A percentile compares a stretch with the other conserved stretches of the same genome.
Evolutionary conservation across 306 rosid genomes (phyloP).

Genomic region (Arachis stenosperma): DNA sequence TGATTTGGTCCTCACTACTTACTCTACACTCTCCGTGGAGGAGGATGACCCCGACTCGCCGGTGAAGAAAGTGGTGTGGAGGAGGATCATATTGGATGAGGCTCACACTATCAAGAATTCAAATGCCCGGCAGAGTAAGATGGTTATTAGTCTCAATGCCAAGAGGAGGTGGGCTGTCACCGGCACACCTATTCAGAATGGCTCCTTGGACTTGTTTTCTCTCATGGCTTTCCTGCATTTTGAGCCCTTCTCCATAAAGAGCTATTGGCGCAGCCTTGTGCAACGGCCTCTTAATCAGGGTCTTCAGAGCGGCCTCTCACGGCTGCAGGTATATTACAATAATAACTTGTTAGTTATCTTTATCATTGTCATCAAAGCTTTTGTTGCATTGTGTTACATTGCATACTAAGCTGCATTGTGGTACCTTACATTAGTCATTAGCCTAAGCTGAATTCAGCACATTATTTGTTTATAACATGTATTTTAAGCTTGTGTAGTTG

Average conservation of each 20-base stretch:
- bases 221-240: conserved; percentile 76
- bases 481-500: neutral
- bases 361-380: neutral
- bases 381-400: neutral
- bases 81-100: conserved; percentile 82
- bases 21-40: conserved; percentile 58
- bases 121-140: conserved; percentile 56
- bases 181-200: conserved; percentile 81
- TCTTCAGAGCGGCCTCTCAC: conserved; percentile 49
- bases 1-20: conserved; percentile 82
- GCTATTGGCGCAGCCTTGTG: conserved; percentile 69
- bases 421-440: neutral
- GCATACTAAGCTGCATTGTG: too few relatives aligned
- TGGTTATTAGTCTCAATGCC: conserved; percentile 55
- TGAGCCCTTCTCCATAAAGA: conserved; percentile 72
- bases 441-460: neutral
- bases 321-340: conserved; percentile 66
- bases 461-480: neutral
- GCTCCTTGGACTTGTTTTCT: conserved; percentile 72
- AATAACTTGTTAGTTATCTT: neutral
- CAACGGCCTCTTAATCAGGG: conserved; percentile 72
- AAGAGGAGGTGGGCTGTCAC: conserved; percentile 84
- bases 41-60: conserved; percentile 33
- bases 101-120: conserved; percentile 76
- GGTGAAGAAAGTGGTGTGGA: conserved; percentile 58